Base-by-base conservation (phyloP, 1,139 yeast species). In the Lodderomyces elongisporus region DNA sequence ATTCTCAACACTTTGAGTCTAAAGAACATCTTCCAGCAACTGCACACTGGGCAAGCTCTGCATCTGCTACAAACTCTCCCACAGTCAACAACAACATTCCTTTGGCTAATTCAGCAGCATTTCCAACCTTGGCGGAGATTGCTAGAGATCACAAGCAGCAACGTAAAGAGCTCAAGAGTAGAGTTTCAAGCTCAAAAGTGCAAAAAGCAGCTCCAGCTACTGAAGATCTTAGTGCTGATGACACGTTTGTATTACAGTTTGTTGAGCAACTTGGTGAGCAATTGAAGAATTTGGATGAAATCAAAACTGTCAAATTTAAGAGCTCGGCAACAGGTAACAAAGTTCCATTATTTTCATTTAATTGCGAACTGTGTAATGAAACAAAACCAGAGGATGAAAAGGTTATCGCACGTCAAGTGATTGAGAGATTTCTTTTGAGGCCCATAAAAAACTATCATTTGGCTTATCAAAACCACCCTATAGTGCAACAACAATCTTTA, bases 111-210 rank as follows among this genome's bases (percentile, higher is more conserved):
- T 57, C 77, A 4, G 70, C 80, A 2, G 79, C 85, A 4, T 79
- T 82, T 68, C 91, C 91, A 25, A 75, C 89, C 0, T 63, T 82
- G 43, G 82, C 82, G 5, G 89, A 81, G 51, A 72, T 80, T 2
- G 61, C 74, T 36, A 62, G 66, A 37, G 63, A 73, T 31, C 66
- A 61, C 38, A 62, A 63, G 41, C 64, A 62, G 41, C 61, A 52
- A 34, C 49, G 48, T 24, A 56, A 54, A 49, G 62, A 55, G 41
- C 23, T 22, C 27, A 35, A 28, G 24, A 28, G 20, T 16, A 31
- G 28, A 17, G 30, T 26, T 8, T 13, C 22, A 17, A 61, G 58
- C 46, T 42, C 49, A 31, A 59, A 58, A 38, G 26, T 50, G 7
- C 32, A 45, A 2, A 59, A 56, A 42, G 7, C 10, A 7, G 14